Conservation (phyloP, 2,329 filamentous ascomycete species). For the Claviceps maximensis region DNA sequence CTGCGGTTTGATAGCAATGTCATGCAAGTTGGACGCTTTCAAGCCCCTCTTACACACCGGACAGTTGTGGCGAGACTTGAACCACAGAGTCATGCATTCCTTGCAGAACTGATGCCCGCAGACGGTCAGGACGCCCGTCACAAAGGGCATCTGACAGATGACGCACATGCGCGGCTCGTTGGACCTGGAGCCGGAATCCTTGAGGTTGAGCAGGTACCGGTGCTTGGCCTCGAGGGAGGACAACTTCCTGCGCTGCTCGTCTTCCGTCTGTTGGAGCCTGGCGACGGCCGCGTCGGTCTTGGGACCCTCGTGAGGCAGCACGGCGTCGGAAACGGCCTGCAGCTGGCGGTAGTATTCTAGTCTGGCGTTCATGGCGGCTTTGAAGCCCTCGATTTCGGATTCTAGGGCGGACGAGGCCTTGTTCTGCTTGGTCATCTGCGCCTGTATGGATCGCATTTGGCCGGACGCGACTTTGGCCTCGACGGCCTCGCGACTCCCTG, state of each 20-base stretch:
- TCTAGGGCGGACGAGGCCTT: constrained; percentile 39
- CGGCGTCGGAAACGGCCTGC: constrained; percentile 80
- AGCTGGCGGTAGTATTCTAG: constrained; percentile 85
- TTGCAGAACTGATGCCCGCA: constrained; percentile 92
- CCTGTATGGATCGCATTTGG: constrained; percentile 49
- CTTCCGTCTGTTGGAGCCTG: constrained; percentile 17
- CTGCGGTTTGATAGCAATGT: constrained; percentile 72
- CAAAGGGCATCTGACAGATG: constrained; percentile 70
- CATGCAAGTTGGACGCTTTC: constrained; percentile 55
- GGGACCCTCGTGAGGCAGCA: constrained; percentile 58
- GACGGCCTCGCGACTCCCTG: constrained; percentile 40
- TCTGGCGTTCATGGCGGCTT: constrained; percentile 67
- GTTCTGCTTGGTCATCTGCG: constrained; percentile 34
- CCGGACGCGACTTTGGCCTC: constrained; percentile 54
- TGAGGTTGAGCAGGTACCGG: constrained; percentile 51
- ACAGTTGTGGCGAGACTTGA: constrained; percentile 58
- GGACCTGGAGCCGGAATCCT: constrained; percentile 45
- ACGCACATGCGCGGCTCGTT: constrained; percentile 61
- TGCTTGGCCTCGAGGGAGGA: constrained; percentile 56
- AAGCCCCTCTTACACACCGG: constrained; percentile 71
- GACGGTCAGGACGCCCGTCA: constrained; percentile 66
- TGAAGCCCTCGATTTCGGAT: constrained; percentile 64
- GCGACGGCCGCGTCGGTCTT: constrained; percentile 36
- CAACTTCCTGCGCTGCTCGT: constrained; percentile 42
- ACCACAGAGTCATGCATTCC: constrained; percentile 74